phyloP scores from a whole-genome alignment of 2,329 filamentous ascomycete genomes.

The Whalleya microplaca region DNA sequence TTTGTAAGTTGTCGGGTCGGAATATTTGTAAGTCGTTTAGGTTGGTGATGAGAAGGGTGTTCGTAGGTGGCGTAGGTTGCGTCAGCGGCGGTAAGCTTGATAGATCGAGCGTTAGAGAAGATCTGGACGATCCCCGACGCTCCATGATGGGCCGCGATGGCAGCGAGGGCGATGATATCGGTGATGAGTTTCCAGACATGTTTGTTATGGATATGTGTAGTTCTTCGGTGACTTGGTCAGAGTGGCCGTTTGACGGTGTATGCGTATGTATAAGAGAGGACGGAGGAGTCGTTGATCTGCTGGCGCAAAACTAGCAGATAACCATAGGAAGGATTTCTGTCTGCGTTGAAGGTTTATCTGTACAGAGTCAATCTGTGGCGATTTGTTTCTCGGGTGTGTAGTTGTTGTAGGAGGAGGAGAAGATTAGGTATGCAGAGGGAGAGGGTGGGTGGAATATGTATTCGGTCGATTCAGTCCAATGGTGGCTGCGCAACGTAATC shows the following conservation, averaged over 20 bases:
- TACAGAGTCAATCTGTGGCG: neutral
- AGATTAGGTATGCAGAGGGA: slow-evolving; percentile 5
- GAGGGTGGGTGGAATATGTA: slow-evolving; percentile 24
- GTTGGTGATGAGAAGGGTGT: slow-evolving; percentile 85
- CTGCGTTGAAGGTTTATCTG: neutral
- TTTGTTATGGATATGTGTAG: slow-evolving; percentile 9
- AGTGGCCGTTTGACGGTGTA: neutral
- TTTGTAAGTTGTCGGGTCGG: slow-evolving; percentile 71
- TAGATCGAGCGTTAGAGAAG: slow-evolving; percentile 72
- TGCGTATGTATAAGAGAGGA: neutral
- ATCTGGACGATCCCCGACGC: slow-evolving; percentile 47
- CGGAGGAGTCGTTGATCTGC: neutral
- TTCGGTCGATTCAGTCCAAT: slow-evolving; percentile 5
- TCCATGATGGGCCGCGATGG: slow-evolving; percentile 39
- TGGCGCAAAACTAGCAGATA: neutral
- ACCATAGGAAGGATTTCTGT: neutral
- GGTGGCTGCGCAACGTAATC: slow-evolving; percentile 22
- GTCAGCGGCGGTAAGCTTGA: slow-evolving; percentile 70
- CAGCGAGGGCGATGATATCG: slow-evolving; percentile 31
- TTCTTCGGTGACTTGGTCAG: neutral
- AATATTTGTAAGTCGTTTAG: slow-evolving; percentile 75
- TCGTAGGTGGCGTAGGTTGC: slow-evolving; percentile 75
- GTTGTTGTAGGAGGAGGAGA: slow-evolving; percentile 5
- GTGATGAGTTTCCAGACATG: slow-evolving; percentile 34
- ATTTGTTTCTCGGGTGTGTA: neutral